phyloP scores from a whole-genome alignment of 345 rosid species.

The Eucalyptus erythrocorys region DNA sequence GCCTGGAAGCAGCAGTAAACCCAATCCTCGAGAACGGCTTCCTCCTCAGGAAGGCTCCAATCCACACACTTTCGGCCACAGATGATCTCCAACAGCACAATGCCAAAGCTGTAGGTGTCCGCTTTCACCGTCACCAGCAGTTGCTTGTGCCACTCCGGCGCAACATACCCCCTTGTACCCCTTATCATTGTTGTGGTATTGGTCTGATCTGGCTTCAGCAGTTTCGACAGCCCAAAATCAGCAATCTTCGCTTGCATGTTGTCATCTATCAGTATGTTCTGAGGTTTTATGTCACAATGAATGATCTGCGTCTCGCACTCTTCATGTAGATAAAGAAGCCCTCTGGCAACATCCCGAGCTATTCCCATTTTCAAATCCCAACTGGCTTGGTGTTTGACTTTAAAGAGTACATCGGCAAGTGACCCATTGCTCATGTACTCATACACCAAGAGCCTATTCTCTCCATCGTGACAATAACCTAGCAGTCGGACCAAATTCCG shows the following conservation, averaged over 20 bases:
- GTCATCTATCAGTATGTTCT: conserved; percentile 9
- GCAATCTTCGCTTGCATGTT: neutral
- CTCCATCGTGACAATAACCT: conserved; percentile 6
- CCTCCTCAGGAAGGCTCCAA: neutral
- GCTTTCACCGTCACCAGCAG: neutral
- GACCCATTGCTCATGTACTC: conserved; percentile 17
- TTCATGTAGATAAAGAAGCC: conserved; percentile 8
- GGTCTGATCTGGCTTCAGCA: conserved; percentile 13
- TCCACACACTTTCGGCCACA: conserved; percentile 1
- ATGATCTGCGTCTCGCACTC: conserved; percentile 9
- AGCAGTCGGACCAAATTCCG: conserved; percentile 6
- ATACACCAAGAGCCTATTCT: neutral
- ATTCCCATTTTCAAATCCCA: conserved; percentile 1
- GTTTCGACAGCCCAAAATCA: conserved; percentile 15
- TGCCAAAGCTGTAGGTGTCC: conserved; percentile 9
- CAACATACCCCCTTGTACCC: conserved; percentile 27
- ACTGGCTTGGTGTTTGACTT: neutral
- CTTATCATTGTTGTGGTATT: conserved; percentile 1
- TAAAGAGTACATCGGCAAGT: conserved; percentile 8
- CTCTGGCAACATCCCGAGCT: conserved; percentile 6
- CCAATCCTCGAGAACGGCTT: conserved; percentile 6
- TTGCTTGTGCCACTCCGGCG: conserved; percentile 12
- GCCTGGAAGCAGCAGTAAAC: conserved; percentile 4
- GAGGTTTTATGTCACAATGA: conserved; percentile 20
- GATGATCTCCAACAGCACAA: conserved; percentile 13